phyloP scores from a whole-genome alignment of 345 rosid genomes.

The Boechera divaricarpa region DNA sequence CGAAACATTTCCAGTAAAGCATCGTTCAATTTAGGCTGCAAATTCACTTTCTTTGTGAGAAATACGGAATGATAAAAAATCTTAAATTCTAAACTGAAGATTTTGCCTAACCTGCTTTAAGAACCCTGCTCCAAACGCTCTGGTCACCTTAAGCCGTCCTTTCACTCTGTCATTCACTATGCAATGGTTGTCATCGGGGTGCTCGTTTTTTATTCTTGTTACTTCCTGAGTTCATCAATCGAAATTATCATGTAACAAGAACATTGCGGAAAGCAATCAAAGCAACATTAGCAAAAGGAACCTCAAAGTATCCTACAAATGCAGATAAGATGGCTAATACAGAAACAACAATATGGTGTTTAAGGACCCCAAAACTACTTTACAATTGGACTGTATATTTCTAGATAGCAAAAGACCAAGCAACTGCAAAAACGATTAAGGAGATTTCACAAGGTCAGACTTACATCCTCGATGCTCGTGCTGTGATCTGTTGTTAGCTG shows the following conservation, averaged over 20 bases:
- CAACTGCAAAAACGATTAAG: background rate
- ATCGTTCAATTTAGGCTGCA: constrained; percentile 89
- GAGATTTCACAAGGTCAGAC: constrained; percentile 33
- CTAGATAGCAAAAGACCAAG: background rate
- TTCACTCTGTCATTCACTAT: constrained; percentile 92
- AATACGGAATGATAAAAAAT: background rate
- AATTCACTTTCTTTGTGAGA: constrained; percentile 24
- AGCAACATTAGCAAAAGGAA: constrained; percentile 5
- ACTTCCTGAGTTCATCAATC: constrained; percentile 71
- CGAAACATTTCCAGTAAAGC: constrained; percentile 88
- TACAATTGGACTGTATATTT: background rate
- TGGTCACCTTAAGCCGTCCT: constrained; percentile 94
- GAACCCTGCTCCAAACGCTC: constrained; percentile 99
- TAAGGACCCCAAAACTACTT: background rate
- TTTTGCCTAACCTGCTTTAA: constrained; percentile 73
- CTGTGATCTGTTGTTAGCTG: constrained; percentile 97
- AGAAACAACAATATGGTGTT: constrained; percentile 1
- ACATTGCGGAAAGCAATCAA: constrained; percentile 6
- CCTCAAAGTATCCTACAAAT: background rate
- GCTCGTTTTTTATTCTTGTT: constrained; percentile 88
- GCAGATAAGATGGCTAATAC: background rate
- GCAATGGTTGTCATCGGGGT: constrained; percentile 89
- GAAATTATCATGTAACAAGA: constrained; percentile 7
- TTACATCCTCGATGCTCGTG: constrained; percentile 94
- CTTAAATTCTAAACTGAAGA: too few species aligned